A percentile compares a stretch with the other conserved stretches of the same genome.
Conservation (phyloP, 495 filamentous ascomycete genomes). For the Collariella sp. region DNA sequence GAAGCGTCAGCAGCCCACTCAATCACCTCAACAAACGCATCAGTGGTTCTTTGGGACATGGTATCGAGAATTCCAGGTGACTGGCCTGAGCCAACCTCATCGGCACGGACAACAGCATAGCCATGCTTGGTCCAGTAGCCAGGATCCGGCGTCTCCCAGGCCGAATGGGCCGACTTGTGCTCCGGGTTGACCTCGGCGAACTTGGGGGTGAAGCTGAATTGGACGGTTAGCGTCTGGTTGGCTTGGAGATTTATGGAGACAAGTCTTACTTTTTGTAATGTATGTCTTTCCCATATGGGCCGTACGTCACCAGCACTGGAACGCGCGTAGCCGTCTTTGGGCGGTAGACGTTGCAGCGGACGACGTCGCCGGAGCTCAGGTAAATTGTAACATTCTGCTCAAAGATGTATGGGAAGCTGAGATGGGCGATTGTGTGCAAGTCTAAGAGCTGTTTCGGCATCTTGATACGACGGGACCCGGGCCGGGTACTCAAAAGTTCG, state of each 20-base stretch:
- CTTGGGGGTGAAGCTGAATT: constrained; percentile 32
- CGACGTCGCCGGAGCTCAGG: constrained; percentile 10
- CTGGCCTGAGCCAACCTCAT: constrained; percentile 52
- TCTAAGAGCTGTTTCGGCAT: constrained; percentile 19
- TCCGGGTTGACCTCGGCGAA: constrained; percentile 42
- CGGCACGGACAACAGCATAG: constrained; percentile 52
- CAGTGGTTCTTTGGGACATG: constrained; percentile 50
- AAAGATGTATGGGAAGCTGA: constrained; percentile 21
- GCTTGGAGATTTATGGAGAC: not conserved
- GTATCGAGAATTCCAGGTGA: constrained; percentile 51
- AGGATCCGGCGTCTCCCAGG: constrained; percentile 59
- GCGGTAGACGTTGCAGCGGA: constrained; percentile 16
- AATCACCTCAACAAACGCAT: constrained; percentile 54
- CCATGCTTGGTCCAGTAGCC: constrained; percentile 53
- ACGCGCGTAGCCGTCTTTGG: constrained; percentile 18
- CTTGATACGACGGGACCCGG: not conserved
- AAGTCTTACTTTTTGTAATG: constrained; percentile 30
- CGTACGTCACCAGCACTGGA: constrained; percentile 49
- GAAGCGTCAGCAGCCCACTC: constrained; percentile 54
- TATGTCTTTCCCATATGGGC: constrained; percentile 60
- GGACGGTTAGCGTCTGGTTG: not conserved
- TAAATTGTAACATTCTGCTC: constrained; percentile 31
- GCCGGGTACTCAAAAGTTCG: too few species aligned
- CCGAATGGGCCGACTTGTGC: constrained; percentile 44
- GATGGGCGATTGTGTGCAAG: constrained; percentile 26